phyloP scores from a whole-genome alignment of 169 alveolate species.

The Plasmodium malariae region DNA sequence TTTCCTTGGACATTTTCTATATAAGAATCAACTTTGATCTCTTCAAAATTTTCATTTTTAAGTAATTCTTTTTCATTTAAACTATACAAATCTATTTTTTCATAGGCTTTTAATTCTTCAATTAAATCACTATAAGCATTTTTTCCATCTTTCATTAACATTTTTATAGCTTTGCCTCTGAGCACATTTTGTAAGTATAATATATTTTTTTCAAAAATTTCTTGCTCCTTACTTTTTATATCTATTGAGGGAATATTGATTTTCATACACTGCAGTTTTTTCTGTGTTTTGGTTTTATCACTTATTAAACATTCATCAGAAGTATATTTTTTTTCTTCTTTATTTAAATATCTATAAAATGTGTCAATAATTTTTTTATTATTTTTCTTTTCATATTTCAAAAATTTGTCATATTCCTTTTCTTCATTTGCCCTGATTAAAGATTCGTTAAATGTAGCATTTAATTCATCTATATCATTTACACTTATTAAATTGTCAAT shows the following conservation, averaged over 20 bases:
- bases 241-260: constrained; percentile 25
- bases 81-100: constrained; percentile 67
- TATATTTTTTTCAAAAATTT: constrained; percentile 60
- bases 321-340: constrained; percentile 43
- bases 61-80: constrained; percentile 39
- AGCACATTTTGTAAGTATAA: constrained; percentile 65
- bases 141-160: constrained; percentile 75
- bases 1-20: constrained; percentile 74
- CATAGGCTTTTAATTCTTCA: constrained; percentile 74
- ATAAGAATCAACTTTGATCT: constrained; percentile 70
- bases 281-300: constrained; percentile 26
- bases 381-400: constrained; percentile 68
- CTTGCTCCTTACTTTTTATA: constrained; percentile 32
- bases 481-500: constrained; percentile 42
- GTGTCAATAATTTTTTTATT: constrained; percentile 69
- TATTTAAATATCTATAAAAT: constrained; percentile 65
- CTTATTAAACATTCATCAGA: constrained; percentile 37
- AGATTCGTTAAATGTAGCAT: constrained; percentile 20
- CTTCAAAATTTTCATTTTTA: constrained; percentile 60
- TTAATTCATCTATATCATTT: constrained; percentile 22
- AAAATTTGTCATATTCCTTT: constrained; percentile 18
- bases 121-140: constrained; percentile 58
- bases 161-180: constrained; percentile 73
- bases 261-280: constrained; percentile 60
- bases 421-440: not conserved